Conservation (phyloP, 441 rosid species). For the Adansonia gregorii region DNA sequence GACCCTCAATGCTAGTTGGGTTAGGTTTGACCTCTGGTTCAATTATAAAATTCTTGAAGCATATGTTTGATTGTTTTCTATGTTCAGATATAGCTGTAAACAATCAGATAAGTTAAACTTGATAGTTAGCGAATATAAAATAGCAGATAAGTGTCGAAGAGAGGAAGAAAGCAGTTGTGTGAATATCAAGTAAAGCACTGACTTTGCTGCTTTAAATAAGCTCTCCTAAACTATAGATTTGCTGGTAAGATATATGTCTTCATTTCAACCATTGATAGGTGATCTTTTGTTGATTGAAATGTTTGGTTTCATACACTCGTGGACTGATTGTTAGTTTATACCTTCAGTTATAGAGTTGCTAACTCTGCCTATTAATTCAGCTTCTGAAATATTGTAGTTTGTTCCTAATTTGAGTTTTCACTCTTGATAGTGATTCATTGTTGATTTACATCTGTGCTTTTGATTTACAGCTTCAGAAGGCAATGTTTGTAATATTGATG, state of each 20-base stretch:
- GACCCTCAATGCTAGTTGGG: neutral
- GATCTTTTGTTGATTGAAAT: neutral
- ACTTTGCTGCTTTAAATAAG: neutral
- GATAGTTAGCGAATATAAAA: neutral
- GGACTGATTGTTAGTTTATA: neutral
- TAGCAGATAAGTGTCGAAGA: neutral
- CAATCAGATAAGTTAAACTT: neutral
- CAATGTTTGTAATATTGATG: slow-evolving; percentile 85
- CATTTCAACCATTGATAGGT: neutral
- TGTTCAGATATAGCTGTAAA: slow-evolving; percentile 7
- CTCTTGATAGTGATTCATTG: neutral
- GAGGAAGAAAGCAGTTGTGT: neutral
- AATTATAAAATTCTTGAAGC: neutral
- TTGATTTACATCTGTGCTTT: slow-evolving; percentile 23
- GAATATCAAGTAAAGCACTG: slow-evolving; percentile 13
- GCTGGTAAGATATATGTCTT: neutral
- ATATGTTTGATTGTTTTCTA: neutral
- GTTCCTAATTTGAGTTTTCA: neutral
- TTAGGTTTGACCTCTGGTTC: neutral
- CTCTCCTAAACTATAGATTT: slow-evolving; percentile 5
- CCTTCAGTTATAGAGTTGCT: slow-evolving; percentile 21
- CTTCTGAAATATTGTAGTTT: neutral
- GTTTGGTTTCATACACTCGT: neutral
- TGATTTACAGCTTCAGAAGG: slow-evolving; percentile 74
- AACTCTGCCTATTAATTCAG: neutral